These are phyloP conservation scores for Kodamaea laetipori DNA, from an alignment of 805 yeast genomes.

Conservation along the genomic window DNA sequence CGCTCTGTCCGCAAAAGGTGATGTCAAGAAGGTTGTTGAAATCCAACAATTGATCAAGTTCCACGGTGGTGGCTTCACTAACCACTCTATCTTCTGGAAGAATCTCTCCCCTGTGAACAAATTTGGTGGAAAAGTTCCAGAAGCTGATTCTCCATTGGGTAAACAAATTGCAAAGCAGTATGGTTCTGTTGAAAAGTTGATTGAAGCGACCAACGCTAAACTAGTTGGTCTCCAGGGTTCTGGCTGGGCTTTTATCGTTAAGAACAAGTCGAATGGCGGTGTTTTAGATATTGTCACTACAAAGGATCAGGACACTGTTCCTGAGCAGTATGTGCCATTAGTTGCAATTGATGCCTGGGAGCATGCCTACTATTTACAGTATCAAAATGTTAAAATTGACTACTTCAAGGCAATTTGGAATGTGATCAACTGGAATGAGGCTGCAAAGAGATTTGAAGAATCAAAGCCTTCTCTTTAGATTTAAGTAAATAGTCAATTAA, in stretches of 20 bases:
- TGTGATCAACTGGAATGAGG: slow-evolving; percentile 53
- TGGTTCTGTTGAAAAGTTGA: slow-evolving; percentile 48
- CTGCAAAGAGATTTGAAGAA: slow-evolving; percentile 44
- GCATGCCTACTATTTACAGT: slow-evolving; percentile 55
- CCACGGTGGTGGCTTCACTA: slow-evolving; percentile 55
- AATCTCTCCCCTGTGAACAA: slow-evolving; percentile 46
- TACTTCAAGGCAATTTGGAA: slow-evolving; percentile 54
- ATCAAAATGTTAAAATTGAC: slow-evolving; percentile 52
- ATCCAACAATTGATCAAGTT: slow-evolving; percentile 49
- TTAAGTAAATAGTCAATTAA: background rate
- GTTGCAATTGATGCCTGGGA: slow-evolving; percentile 58
- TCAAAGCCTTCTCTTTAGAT: slow-evolving; percentile 6
- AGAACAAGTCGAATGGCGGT: slow-evolving; percentile 47
- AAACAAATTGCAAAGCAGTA: slow-evolving; percentile 41
- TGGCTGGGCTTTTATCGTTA: slow-evolving; percentile 55
- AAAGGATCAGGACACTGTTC: slow-evolving; percentile 50
- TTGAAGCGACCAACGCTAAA: slow-evolving; percentile 42
- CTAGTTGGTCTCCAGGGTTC: slow-evolving; percentile 54
- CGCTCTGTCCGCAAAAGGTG: slow-evolving; percentile 38
- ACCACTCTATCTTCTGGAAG: slow-evolving; percentile 53
- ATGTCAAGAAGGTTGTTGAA: slow-evolving; percentile 43
- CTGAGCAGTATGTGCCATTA: slow-evolving; percentile 45
- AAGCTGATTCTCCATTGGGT: slow-evolving; percentile 35
- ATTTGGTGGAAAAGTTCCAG: slow-evolving; percentile 40
- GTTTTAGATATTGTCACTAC: slow-evolving; percentile 47